A percentile compares a stretch with the other conserved stretches of the same genome.
Conservation (phyloP, 2,329 filamentous ascomycete genomes). For the Ophiocordyceps camponoti-saundersi region DNA sequence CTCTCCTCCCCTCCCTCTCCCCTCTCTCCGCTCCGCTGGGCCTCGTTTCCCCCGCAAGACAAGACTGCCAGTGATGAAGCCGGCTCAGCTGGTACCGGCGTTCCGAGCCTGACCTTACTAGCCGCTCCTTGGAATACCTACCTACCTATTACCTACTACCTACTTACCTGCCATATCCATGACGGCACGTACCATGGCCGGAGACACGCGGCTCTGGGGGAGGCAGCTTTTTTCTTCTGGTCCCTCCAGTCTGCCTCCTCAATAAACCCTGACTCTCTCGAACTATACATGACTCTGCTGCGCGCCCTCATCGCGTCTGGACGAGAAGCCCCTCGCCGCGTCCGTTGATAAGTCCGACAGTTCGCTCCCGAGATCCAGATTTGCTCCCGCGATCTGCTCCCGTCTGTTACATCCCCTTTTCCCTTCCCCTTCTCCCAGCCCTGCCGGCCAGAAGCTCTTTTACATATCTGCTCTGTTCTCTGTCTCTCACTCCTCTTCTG, state of each 20-base stretch:
- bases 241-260: neutral
- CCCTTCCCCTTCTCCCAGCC: too few relatives aligned
- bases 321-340: too few relatives aligned
- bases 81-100: slow-evolving; percentile 4
- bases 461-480: too few relatives aligned
- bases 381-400: too few relatives aligned
- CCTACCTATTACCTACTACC: too few relatives aligned
- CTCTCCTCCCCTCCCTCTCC: neutral
- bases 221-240: neutral
- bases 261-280: neutral
- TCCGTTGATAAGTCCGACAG: too few relatives aligned
- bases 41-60: neutral
- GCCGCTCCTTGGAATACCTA: slow-evolving; percentile 5
- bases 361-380: too few relatives aligned
- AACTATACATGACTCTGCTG: neutral
- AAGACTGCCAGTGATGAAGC: slow-evolving; percentile 1
- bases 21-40: neutral
- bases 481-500: too few relatives aligned
- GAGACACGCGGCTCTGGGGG: neutral
- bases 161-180: slow-evolving; percentile 1
- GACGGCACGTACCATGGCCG: neutral
- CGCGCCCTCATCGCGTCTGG: too few relatives aligned
- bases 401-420: too few relatives aligned
- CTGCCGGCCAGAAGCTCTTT: too few relatives aligned
- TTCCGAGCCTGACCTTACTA: slow-evolving; percentile 6